Base-by-base conservation (phyloP, 78 protist species). In the Diacronema lutheri region DNA sequence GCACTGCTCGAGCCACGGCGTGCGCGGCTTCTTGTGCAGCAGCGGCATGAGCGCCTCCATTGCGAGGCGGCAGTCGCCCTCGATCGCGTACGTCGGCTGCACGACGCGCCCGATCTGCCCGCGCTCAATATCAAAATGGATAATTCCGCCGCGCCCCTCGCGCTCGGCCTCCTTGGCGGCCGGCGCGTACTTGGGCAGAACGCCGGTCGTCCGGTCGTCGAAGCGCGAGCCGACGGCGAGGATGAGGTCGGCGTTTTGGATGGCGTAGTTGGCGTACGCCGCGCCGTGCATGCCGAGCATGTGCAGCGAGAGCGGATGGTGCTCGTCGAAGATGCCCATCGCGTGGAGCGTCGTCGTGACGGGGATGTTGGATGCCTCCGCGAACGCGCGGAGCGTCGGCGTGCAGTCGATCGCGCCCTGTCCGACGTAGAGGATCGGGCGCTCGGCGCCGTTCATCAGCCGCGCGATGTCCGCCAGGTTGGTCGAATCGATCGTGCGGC, bases 321-420 rank as follows among this genome's bases (percentile, higher is more conserved):
- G 62, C 71, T 90, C 93, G 64, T 86, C 88, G 56, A 90, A 83
- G 37, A 23, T 50, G 73, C 93, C 93, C 82, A 90, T 44, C 13
- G 84, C 94, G 60, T 91, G 94, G 64, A 91, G 88, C 35, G 94
- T 91, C 35, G 94, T 91, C 37, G 94, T 91, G 50, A 88, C 94
- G 64, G 94, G 94, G 29, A 91, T 88, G 84, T 79, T 81, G 21
- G 61, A 80, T 35, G 23, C n/a, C 66, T 35, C 62, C 20, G 91
- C 90, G 31, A 91, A 78, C n/a, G 25, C 74, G 16, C 65, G 41
- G 13, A 91, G 86, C 66, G 56, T 64, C 13, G 78, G 50, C 13
- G 7, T 19, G 9, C 85, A 86, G 19, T 33, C 90, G 78, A 21
- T 20, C 26, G 92, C 57, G 58, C 66, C 62, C 71, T 91, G 93